phyloP scores from a whole-genome alignment of 257 asterid genomes.

The Mentha longifolia region DNA sequence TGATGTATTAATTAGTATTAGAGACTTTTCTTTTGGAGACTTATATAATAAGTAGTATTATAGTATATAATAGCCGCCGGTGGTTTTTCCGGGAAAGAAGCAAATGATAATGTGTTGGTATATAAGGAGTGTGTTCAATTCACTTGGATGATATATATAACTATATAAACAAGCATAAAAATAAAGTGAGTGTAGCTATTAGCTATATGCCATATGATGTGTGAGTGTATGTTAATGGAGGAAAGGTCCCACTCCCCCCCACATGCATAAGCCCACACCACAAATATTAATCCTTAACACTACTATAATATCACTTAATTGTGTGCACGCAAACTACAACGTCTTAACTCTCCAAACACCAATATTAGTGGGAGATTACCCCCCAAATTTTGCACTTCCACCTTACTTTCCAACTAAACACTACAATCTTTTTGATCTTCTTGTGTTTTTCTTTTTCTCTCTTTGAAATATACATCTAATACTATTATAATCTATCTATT shows the following conservation, averaged over 20 bases:
- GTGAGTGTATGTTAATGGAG: not conserved
- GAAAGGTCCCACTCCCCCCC: not conserved
- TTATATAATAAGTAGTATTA: too few species aligned
- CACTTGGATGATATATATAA: constrained; percentile 19
- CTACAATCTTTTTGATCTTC: too few species aligned
- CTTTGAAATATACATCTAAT: too few species aligned
- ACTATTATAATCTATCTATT: too few species aligned
- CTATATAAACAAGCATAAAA: too few species aligned
- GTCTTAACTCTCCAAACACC: not conserved
- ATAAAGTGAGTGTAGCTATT: not conserved
- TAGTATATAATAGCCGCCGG: not conserved
- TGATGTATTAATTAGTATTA: too few species aligned
- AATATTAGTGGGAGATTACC: constrained; percentile 27
- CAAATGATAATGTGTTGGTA: not conserved
- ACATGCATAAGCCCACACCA: not conserved
- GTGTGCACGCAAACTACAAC: constrained; percentile 29
- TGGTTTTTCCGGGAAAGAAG: constrained; percentile 22
- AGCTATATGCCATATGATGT: not conserved
- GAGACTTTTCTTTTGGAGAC: too few species aligned
- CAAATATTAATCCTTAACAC: too few species aligned
- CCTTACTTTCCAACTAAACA: not conserved
- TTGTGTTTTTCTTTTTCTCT: too few species aligned
- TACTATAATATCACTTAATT: constrained; percentile 1
- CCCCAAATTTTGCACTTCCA: not conserved
- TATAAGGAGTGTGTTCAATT: constrained; percentile 21